Base-by-base conservation (phyloP, 495 filamentous ascomycete genomes). In the Xylaria cubensis region DNA sequence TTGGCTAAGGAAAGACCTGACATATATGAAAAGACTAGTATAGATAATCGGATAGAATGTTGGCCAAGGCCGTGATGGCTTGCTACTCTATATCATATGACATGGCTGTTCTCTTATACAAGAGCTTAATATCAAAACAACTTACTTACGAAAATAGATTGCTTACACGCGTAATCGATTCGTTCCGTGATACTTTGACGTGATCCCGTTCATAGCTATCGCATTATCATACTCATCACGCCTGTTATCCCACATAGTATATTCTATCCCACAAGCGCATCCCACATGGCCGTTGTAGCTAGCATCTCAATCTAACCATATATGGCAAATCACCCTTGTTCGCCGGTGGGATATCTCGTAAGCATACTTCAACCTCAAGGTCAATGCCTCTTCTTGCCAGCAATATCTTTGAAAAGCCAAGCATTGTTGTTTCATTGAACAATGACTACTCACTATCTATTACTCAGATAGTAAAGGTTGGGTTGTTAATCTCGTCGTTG, bases 301-400 rank as follows among this genome's bases (percentile, higher is more conserved):
- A 29, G 61, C 15, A 17, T 6, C 4, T 3, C 19, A 29, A 9
- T 12, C 65, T 69, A 69, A 69, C 55, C 55, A 5, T 7, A 62
- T 61, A 4, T 0, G 67, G 53, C 17, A 61, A 29, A 13, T 10
- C 36, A 26, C 24, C 26, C 9, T 36, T 29, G 2, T 24, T 36
- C 26, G 34, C 53, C 42, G 42, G 29, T 59, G 53, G 67, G 67
- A 59, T 69, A 36, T 69, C 50, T 17, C 9, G 53, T 69, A 61
- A 69, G 67, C 67, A 48, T 42, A 15, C 21, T 29, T 56, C n/a
- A 41, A 17, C 32, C 56, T 36, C 8, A 4, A 36, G 4, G 56
- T 32, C 44, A 53, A 41, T 29, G 12, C 36, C n/a, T 63, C 39
- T 44, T 29, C 63, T 50, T 17, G 7, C 41, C 24, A 36, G 41